These are phyloP conservation scores for Mallotus japonicus DNA, from an alignment of 441 rosid species.

Conservation along the genomic window DNA sequence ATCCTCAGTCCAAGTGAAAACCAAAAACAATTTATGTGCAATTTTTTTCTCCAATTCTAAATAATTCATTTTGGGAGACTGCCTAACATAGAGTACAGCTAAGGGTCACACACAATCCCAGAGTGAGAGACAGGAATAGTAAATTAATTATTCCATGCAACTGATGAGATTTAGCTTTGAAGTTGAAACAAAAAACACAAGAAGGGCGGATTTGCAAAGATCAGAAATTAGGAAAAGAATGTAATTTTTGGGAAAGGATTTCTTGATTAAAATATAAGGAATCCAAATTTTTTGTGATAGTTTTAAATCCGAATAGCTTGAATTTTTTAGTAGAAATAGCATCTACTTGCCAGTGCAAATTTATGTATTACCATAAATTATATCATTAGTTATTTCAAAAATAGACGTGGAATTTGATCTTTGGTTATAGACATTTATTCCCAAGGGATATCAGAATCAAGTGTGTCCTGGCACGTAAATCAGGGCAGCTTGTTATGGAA, in stretches of 20 bases:
- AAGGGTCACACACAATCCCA: too few relatives aligned
- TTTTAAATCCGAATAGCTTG: neutral
- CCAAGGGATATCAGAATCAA: too few relatives aligned
- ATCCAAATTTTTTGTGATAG: too few relatives aligned
- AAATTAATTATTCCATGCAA: neutral
- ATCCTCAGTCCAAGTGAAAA: neutral
- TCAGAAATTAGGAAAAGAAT: neutral
- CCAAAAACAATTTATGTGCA: neutral
- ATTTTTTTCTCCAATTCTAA: neutral
- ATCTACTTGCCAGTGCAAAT: neutral
- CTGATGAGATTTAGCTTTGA: neutral
- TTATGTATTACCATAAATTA: too few relatives aligned
- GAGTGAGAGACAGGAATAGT: neutral
- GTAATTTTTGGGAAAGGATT: neutral
- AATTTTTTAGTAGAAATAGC: neutral
- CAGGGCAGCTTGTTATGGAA: neutral
- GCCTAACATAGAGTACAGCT: too few relatives aligned
- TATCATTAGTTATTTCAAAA: too few relatives aligned
- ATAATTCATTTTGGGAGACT: too few relatives aligned
- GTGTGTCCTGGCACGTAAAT: too few relatives aligned
- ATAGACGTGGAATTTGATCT: neutral
- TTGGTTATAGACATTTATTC: too few relatives aligned
- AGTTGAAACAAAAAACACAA: neutral
- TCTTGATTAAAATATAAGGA: neutral
- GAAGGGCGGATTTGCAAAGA: neutral